These are phyloP conservation scores for Xylaria sp. DNA, from an alignment of 2,329 filamentous ascomycete genomes.

Conservation along the genomic window DNA sequence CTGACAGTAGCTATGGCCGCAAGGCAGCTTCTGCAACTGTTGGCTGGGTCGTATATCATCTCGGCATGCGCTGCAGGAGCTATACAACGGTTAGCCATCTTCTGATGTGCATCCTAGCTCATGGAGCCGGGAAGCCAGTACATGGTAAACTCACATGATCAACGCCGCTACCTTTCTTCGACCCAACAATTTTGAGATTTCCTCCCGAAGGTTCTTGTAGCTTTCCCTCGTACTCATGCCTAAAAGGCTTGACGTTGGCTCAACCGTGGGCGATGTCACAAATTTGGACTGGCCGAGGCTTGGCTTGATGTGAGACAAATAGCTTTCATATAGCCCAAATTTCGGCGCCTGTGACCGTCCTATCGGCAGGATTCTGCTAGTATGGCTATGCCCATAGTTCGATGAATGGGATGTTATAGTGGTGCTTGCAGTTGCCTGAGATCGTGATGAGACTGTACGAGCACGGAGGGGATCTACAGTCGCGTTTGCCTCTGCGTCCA, in stretches of 20 bases:
- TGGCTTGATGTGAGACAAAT: slow-evolving; percentile 52
- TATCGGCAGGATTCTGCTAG: slow-evolving; percentile 36
- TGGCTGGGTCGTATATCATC: slow-evolving; percentile 54
- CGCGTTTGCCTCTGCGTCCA: slow-evolving; percentile 49
- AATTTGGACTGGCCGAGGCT: slow-evolving; percentile 51
- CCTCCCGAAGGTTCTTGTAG: slow-evolving; percentile 52
- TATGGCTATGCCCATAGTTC: slow-evolving; percentile 38
- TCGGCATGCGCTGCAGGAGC: slow-evolving; percentile 63
- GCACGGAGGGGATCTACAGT: slow-evolving; percentile 50
- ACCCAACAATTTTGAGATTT: slow-evolving; percentile 51
- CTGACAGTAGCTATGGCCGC: slow-evolving; percentile 63
- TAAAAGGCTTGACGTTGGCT: slow-evolving; percentile 49
- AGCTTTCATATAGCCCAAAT: slow-evolving; percentile 59
- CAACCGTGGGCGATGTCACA: slow-evolving; percentile 40
- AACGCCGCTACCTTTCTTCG: slow-evolving; percentile 46
- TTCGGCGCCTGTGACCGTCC: slow-evolving; percentile 48
- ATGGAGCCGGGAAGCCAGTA: not conserved
- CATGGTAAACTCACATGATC: slow-evolving; percentile 35
- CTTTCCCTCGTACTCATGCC: slow-evolving; percentile 53
- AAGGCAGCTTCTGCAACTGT: slow-evolving; percentile 57
- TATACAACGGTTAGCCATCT: slow-evolving; percentile 38
- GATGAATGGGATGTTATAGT: slow-evolving; percentile 52
- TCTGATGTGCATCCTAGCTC: not conserved
- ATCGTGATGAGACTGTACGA: slow-evolving; percentile 52
- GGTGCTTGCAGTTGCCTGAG: slow-evolving; percentile 48